Evolutionary conservation across 257 asterid genomes (phyloP), one percentile per base, ranked within the genome.

Genomic region (Craterostigma plantagineum): DNA sequence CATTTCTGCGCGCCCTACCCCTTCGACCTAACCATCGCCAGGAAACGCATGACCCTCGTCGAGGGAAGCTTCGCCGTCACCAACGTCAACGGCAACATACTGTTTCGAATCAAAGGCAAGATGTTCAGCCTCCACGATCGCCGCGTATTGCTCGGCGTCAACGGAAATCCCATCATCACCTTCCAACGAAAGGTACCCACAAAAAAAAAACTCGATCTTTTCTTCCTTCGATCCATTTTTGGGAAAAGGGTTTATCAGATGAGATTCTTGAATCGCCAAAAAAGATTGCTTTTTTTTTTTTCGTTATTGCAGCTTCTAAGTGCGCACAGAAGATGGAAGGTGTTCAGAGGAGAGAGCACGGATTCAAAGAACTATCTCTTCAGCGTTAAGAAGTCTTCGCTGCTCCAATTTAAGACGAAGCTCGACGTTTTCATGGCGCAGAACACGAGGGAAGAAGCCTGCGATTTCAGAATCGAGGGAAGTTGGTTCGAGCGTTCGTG

Each of bases 291-390:
- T n/a, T 0, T 7, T 7, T 38, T 33, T 13, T 14, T 23, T 10
- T 36, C 45, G 15, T 3, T 23, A 46, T 63, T 14, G 53, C 72
- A 87, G 95, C 36, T 71, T 57, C 18, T 76, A 18, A 46, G 68
- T 46, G 81, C 68, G 6, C 97, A 78, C 58, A 58, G 77, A 41
- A 71, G 87, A 62, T 86, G 92, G 95, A 60, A 55, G 36, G 81
- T 50, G 0, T 78, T 53, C 47, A 60, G 72, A 43, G 92, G 92
- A 30, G 85, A 74, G 47, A 78, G 85, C 41, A 58, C 66, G 0
- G 60, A 62, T 38, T 7, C 55, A n/a, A 66, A 48, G 43, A 68
- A 78, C 43, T 35, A 61, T 49, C 59, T 78, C 9, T 78, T 78
- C 44, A 63, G 54, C 14, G 79, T 75, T 33, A 78, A 56, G 43